Evolutionary conservation across 2,329 filamentous ascomycete genomes (phyloP).

Genomic region (Aschersonia sp.): DNA sequence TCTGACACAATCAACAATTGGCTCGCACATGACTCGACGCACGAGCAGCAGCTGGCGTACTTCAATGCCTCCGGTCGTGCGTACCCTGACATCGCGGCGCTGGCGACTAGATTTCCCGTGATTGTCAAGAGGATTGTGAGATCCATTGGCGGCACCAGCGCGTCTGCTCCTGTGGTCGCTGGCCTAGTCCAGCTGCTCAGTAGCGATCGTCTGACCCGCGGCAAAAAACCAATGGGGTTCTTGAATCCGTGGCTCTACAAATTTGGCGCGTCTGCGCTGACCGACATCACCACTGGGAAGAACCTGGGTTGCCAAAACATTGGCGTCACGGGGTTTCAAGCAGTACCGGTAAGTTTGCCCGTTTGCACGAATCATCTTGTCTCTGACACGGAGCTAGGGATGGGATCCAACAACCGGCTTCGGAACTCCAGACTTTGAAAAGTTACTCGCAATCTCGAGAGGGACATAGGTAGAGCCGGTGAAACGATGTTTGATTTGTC

Average conservation of each 20-base stretch:
- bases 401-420: slow-evolving; percentile 2
- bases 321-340: slow-evolving; percentile 1
- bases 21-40: slow-evolving; percentile 2
- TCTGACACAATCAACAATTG: neutral
- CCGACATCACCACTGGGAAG: neutral
- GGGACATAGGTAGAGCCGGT: neutral
- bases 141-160: slow-evolving; percentile 1
- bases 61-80: slow-evolving; percentile 2
- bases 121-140: neutral
- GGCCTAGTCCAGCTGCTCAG: slow-evolving; percentile 2
- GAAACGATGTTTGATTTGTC: neutral
- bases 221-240: slow-evolving; percentile 2
- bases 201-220: slow-evolving; percentile 1
- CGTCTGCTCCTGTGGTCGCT: slow-evolving; percentile 2
- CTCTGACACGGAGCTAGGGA: neutral
- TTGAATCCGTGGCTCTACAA: slow-evolving; percentile 3
- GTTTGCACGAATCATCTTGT: neutral
- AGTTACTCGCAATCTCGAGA: slow-evolving; percentile 1
- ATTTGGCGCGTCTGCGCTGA: neutral
- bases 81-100: slow-evolving; percentile 2
- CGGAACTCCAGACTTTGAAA: slow-evolving; percentile 3
- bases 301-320: neutral
- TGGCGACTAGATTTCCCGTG: neutral
- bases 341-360: slow-evolving; percentile 1
- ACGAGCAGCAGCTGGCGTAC: neutral